Base-by-base conservation (phyloP, 345 rosid genomes). In the Noccaea bulbosa region DNA sequence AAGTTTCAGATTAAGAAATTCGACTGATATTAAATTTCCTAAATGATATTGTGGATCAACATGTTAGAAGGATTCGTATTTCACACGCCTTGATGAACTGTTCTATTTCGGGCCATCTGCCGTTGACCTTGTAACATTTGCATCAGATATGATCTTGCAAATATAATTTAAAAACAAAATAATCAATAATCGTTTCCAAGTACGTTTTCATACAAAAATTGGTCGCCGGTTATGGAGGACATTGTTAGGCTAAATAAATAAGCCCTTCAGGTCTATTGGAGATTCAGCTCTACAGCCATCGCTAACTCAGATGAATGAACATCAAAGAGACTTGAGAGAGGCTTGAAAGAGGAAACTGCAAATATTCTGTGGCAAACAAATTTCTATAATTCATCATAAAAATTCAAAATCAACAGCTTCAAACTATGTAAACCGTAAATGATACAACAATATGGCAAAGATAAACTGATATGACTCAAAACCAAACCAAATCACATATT, bases 401-500 rank as follows among this genome's bases (percentile, higher is more conserved):
- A 0, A n/a, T 8, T 52, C 7, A 52, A 12, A 30, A 39, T 32
- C 32, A 47, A 5, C 15, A 45, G 65, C 65, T 57, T 58, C 38
- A 58, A 30, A 16, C 43, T 51, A 50, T 41, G 44, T 5, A 11
- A 56, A 45, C 32, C 37, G 50, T 55, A 65, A 65, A 54, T 35
- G 32, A 54, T 24, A 64, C 54, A 45, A 54, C 30, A 45, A 53
- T 24, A 17, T 46, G 34, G 41, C 41, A 27, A 27, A 55, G 47
- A 56, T 10, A 37, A 30, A 27, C 7, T 56, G 44, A 56, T 12
- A 56, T 39, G 57, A 57, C 60, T 47, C 27, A 2, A 34, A 71
- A 45, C 58, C 51, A 47, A 38, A 73, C 30, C 45, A 24, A 62
- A 52, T 2, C 12, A 27, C 62, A 62, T 52, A 27, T 14, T 62